Conservation (phyloP, 2,329 filamentous ascomycete genomes). For the Beauveria brongniartii region DNA sequence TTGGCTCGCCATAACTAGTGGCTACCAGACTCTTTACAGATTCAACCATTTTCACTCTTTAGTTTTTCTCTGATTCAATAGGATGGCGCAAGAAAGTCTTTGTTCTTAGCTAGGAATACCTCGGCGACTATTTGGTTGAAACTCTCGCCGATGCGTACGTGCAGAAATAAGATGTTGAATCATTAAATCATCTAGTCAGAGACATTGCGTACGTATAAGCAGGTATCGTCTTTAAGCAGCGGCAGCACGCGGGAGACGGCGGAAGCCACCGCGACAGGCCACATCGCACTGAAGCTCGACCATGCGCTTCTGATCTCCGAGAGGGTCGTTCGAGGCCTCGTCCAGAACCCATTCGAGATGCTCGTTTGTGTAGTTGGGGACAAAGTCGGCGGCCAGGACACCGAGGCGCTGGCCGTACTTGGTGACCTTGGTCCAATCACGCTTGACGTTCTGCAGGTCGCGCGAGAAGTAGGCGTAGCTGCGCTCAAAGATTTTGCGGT, state of each 20-base stretch:
- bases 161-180: slow-evolving; percentile 1
- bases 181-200: not conserved
- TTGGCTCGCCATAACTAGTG: too few species aligned
- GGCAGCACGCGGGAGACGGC: slow-evolving; percentile 29
- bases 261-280: slow-evolving; percentile 57
- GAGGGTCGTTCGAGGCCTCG: slow-evolving; percentile 57
- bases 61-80: too few species aligned
- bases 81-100: too few species aligned
- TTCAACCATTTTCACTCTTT: too few species aligned
- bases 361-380: slow-evolving; percentile 67
- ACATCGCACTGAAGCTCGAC: slow-evolving; percentile 59
- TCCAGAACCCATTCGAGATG: slow-evolving; percentile 60
- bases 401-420: slow-evolving; percentile 66
- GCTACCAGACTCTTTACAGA: too few species aligned
- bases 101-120: too few species aligned
- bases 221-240: not conserved
- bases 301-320: slow-evolving; percentile 69
- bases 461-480: slow-evolving; percentile 69
- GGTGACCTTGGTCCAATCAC: slow-evolving; percentile 74
- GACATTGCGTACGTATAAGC: not conserved
- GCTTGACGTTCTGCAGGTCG: slow-evolving; percentile 64
- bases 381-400: slow-evolving; percentile 54
- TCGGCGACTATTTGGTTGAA: not conserved
- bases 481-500: slow-evolving; percentile 73
- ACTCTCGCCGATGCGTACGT: not conserved